phyloP scores from a whole-genome alignment of 2,329 filamentous ascomycete species.

The Aspergillus tamarii region DNA sequence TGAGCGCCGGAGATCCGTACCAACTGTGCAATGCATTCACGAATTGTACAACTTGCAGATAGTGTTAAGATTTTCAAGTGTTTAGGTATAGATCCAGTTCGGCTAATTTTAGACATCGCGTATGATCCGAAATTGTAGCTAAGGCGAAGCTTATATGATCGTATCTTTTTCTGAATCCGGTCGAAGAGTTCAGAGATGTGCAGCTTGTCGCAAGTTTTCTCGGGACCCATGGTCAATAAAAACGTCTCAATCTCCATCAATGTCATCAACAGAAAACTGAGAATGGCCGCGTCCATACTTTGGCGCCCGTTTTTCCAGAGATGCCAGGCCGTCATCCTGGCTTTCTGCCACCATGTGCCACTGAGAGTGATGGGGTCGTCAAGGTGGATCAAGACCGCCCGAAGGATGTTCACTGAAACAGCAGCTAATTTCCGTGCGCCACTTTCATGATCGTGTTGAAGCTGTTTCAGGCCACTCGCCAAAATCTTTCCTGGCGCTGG shows the following conservation, averaged over 20 bases:
- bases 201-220: not conserved
- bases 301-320: not conserved
- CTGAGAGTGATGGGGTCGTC: not conserved
- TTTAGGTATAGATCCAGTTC: not conserved
- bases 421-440: not conserved
- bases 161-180: not conserved
- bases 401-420: not conserved
- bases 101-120: not conserved
- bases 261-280: not conserved
- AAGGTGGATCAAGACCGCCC: not conserved
- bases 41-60: not conserved
- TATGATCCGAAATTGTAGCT: not conserved
- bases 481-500: not conserved
- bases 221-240: not conserved
- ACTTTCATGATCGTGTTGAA: not conserved
- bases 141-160: not conserved
- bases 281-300: not conserved
- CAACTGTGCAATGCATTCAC: not conserved
- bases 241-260: not conserved
- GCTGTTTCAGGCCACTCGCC: not conserved
- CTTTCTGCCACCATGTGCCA: not conserved
- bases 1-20: not conserved
- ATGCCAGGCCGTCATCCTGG: not conserved
- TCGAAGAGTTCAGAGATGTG: not conserved
- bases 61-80: not conserved